Percentiles rank a stretch among this genome's conserved stretches.
Evolutionary conservation across 2,329 filamentous ascomycete genomes (phyloP).

Genomic region (Metarhizium anisopliae): DNA sequence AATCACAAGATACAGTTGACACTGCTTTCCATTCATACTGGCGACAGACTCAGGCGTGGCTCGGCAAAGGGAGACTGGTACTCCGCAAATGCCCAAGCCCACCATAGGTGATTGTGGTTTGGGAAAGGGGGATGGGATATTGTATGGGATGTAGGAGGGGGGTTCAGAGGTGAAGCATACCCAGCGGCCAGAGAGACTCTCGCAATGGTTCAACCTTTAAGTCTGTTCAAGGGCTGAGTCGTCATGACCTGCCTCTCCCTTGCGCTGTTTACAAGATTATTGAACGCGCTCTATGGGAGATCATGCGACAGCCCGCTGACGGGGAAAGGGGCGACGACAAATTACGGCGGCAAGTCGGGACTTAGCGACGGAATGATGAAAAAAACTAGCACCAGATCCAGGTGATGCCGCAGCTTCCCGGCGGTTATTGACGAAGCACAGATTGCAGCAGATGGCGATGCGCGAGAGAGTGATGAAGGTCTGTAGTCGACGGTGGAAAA

Average conservation of each 20-base stretch:
- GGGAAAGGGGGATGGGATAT: not conserved
- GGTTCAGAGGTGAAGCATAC: constrained; percentile 19
- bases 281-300: constrained; percentile 15
- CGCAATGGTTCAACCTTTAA: constrained; percentile 16
- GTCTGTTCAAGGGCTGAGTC: constrained; percentile 10
- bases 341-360: constrained; percentile 7
- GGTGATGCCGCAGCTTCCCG: constrained; percentile 15
- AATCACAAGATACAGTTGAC: constrained; percentile 8
- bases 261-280: constrained; percentile 26
- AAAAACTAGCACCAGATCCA: constrained; percentile 10
- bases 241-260: constrained; percentile 13
- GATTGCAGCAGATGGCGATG: constrained; percentile 16
- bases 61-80: not conserved
- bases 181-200: constrained; percentile 18
- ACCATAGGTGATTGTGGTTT: not conserved
- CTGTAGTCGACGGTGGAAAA: constrained; percentile 23
- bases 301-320: constrained; percentile 9
- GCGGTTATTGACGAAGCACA: constrained; percentile 13
- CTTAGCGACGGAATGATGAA: constrained; percentile 9
- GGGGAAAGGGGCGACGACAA: constrained; percentile 1
- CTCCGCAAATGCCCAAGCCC: not conserved
- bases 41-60: constrained; percentile 2
- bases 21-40: constrained; percentile 9
- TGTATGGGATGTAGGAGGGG: constrained; percentile 6
- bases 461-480: constrained; percentile 18